These are phyloP conservation scores for Dactylonectria estremocensis DNA, from an alignment of 2,329 filamentous ascomycete species.

Conservation along the genomic window DNA sequence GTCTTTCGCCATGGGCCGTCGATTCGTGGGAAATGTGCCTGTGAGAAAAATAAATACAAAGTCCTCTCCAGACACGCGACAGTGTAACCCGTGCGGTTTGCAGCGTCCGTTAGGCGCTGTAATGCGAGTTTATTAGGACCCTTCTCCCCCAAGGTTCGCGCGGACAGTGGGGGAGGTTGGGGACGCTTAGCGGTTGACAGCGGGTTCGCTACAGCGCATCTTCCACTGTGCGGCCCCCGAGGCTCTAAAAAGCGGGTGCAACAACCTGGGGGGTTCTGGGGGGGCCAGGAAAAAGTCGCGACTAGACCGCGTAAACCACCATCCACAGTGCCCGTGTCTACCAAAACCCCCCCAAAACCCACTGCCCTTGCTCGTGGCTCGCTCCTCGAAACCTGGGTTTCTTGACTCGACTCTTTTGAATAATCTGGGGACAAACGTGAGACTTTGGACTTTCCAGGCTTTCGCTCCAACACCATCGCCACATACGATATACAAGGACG, in stretches of 20 bases:
- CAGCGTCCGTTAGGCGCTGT: neutral
- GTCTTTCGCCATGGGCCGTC: neutral
- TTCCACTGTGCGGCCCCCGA: neutral
- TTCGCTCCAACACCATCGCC: slow-evolving; percentile 8
- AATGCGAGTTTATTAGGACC: neutral
- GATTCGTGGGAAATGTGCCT: neutral
- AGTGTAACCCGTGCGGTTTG: neutral
- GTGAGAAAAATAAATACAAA: neutral
- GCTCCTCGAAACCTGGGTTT: neutral
- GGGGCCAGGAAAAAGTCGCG: slow-evolving; percentile 43
- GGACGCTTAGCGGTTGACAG: neutral
- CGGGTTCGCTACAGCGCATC: neutral
- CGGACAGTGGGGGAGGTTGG: slow-evolving; percentile 3
- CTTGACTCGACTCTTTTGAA: slow-evolving; percentile 6
- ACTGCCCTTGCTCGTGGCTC: slow-evolving; percentile 11
- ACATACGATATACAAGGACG: neutral
- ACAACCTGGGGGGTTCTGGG: no score
- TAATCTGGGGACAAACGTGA: neutral
- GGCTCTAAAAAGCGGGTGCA: neutral
- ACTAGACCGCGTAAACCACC: slow-evolving; percentile 51
- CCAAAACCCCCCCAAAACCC: slow-evolving; percentile 1
- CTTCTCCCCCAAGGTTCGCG: neutral
- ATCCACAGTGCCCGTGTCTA: slow-evolving; percentile 23
- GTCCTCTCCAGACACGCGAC: neutral
- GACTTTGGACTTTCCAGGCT: slow-evolving; percentile 9